Conservation (phyloP, 23 red algal species). For the Gracilariopsis chorda region DNA sequence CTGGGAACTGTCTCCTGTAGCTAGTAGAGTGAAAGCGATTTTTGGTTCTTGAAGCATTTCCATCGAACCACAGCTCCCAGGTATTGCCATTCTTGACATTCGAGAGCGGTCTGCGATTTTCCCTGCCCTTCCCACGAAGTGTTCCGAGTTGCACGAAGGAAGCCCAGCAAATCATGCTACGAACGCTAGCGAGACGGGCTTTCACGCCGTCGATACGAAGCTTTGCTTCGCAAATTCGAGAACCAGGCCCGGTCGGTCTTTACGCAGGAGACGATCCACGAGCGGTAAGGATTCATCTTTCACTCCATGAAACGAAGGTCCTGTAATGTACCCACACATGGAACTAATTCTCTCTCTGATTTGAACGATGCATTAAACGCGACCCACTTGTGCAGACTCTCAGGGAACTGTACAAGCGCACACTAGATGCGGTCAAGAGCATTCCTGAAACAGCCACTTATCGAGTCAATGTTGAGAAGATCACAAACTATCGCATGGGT, state of each 20-base stretch:
- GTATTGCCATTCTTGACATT: too few relatives aligned
- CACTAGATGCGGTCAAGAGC: slow-evolving; percentile 54
- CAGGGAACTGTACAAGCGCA: slow-evolving; percentile 58
- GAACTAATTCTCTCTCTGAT: background rate
- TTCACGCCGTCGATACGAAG: background rate
- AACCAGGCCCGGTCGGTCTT: slow-evolving; percentile 29
- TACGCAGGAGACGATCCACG: slow-evolving; percentile 20
- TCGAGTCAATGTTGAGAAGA: slow-evolving; percentile 84
- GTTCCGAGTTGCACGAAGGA: too few relatives aligned
- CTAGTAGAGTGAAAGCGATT: too few relatives aligned
- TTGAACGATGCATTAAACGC: background rate
- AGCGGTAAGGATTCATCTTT: slow-evolving; percentile 10
- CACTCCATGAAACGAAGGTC: background rate
- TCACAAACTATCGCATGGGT: slow-evolving; percentile 66
- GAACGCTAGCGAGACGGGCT: background rate
- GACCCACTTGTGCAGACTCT: slow-evolving; percentile 17
- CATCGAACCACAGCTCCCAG: too few relatives aligned
- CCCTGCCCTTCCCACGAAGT: too few relatives aligned
- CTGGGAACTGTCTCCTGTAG: too few relatives aligned
- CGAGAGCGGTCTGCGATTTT: too few relatives aligned
- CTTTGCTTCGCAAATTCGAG: background rate
- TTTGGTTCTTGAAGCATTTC: too few relatives aligned
- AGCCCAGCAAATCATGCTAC: slow-evolving; percentile 15
- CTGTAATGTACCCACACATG: background rate
- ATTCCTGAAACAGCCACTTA: slow-evolving; percentile 72